Evolutionary conservation across 768 basidiomycete species (phyloP).

Genomic region (Neoboletus subvelutipes): DNA sequence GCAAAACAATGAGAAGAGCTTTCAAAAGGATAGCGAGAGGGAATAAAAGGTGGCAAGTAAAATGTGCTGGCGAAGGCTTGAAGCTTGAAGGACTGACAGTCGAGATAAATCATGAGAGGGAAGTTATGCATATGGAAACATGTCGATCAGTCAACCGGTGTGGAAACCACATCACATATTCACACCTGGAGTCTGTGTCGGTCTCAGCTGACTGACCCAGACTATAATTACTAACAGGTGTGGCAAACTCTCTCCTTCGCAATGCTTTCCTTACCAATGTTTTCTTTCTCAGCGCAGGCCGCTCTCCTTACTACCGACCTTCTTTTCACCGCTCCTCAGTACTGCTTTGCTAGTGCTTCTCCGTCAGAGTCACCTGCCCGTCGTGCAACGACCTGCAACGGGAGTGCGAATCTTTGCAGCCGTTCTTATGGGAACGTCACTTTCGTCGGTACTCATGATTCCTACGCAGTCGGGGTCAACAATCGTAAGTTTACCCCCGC

Average conservation of each 20-base stretch:
- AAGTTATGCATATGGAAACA: too few species aligned
- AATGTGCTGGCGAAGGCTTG: too few species aligned
- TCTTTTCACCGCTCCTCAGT: neutral
- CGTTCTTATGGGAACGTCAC: slow-evolving; percentile 78
- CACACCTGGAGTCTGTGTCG: neutral
- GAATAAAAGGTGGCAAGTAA: too few species aligned
- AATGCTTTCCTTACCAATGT: slow-evolving; percentile 4
- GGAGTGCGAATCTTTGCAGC: slow-evolving; percentile 74
- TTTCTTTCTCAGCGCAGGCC: slow-evolving; percentile 19
- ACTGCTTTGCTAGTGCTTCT: slow-evolving; percentile 16
- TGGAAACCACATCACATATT: neutral
- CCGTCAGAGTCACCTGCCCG: slow-evolving; percentile 18
- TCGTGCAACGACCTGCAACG: slow-evolving; percentile 82
- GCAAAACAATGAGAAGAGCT: too few species aligned
- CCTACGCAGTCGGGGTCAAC: slow-evolving; percentile 77
- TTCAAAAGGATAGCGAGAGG: too few species aligned
- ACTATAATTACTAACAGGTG: neutral
- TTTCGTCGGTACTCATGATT: slow-evolving; percentile 91
- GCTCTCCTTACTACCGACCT: slow-evolving; percentile 15
- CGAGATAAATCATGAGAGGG: too few species aligned
- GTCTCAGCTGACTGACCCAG: neutral
- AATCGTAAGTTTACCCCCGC: slow-evolving; percentile 46
- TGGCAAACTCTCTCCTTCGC: neutral
- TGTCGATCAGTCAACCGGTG: too few species aligned
- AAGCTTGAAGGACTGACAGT: too few species aligned